Conservation (phyloP, 176 grass and related monocot species). For the Triticum turgidum region DNA sequence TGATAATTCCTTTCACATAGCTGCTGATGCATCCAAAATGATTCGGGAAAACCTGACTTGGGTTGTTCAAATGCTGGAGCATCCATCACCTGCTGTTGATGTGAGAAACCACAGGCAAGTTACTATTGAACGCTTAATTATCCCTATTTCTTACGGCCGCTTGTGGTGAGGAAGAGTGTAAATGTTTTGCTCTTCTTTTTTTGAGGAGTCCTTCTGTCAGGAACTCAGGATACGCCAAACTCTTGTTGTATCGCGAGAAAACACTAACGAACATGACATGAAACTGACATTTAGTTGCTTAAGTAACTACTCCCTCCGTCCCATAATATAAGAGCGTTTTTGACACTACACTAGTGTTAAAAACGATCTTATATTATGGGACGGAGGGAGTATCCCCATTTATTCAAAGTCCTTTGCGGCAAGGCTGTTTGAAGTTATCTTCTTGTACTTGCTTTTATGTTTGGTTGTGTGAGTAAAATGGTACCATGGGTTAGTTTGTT, state of each 20-base stretch:
- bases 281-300: neutral
- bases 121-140: slow-evolving; percentile 6
- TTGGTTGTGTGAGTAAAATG: neutral
- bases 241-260: slow-evolving; percentile 23
- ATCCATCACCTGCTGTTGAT: slow-evolving; percentile 77
- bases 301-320: neutral
- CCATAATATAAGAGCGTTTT: too few species aligned
- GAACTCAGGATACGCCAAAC: neutral
- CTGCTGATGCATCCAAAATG: slow-evolving; percentile 98
- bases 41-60: slow-evolving; percentile 95
- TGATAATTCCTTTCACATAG: slow-evolving; percentile 98
- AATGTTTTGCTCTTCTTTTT: slow-evolving; percentile 20
- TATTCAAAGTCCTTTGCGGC: slow-evolving; percentile 9
- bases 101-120: slow-evolving; percentile 97
- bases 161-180: slow-evolving; percentile 5
- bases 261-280: neutral
- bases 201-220: slow-evolving; percentile 29
- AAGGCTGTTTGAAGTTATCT: slow-evolving; percentile 8
- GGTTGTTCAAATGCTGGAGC: slow-evolving; percentile 87
- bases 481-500: neutral
- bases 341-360: too few species aligned
- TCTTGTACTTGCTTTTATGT: neutral
- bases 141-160: neutral
- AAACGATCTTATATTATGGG: too few species aligned
- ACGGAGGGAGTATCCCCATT: neutral